Evolutionary conservation across 805 yeast genomes (phyloP).

Genomic region (Hanseniaspora lachancei): DNA sequence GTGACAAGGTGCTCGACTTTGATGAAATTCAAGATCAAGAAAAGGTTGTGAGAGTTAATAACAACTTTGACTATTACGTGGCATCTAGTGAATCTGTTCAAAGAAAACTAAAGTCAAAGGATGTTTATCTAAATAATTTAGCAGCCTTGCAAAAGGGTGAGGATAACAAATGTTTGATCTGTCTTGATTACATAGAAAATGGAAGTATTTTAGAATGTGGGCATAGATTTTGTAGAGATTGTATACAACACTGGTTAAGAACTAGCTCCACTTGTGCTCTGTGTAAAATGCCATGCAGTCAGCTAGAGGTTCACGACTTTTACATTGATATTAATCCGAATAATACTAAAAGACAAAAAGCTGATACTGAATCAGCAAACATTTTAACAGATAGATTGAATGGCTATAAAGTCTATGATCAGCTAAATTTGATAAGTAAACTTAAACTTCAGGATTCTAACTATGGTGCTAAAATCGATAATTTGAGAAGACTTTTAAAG

Average conservation of each 20-base stretch:
- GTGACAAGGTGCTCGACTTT: constrained; percentile 24
- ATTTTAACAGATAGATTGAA: background rate
- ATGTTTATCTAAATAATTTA: constrained; percentile 39
- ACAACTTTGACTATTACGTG: constrained; percentile 18
- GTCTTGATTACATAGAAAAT: constrained; percentile 51
- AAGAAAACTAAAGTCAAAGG: constrained; percentile 29
- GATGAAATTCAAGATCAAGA: constrained; percentile 14
- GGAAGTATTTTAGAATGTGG: constrained; percentile 88
- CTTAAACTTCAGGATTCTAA: constrained; percentile 26
- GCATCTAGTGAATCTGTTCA: constrained; percentile 19
- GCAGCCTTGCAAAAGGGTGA: constrained; percentile 23
- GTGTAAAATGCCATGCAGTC: constrained; percentile 42
- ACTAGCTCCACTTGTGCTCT: constrained; percentile 58
- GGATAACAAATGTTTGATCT: constrained; percentile 52
- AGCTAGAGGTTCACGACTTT: constrained; percentile 51
- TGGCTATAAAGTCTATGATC: background rate
- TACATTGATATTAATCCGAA: constrained; percentile 31
- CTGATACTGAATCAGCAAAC: background rate
- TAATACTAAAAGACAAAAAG: background rate
- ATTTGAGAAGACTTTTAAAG: constrained; percentile 58
- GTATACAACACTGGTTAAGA: constrained; percentile 62
- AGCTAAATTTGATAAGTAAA: constrained; percentile 15
- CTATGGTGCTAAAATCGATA: constrained; percentile 80
- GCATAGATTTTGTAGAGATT: constrained; percentile 74
- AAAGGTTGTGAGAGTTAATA: background rate